Base-by-base conservation (phyloP, 2,329 filamentous ascomycete species). In the Metarhizium humberi region DNA sequence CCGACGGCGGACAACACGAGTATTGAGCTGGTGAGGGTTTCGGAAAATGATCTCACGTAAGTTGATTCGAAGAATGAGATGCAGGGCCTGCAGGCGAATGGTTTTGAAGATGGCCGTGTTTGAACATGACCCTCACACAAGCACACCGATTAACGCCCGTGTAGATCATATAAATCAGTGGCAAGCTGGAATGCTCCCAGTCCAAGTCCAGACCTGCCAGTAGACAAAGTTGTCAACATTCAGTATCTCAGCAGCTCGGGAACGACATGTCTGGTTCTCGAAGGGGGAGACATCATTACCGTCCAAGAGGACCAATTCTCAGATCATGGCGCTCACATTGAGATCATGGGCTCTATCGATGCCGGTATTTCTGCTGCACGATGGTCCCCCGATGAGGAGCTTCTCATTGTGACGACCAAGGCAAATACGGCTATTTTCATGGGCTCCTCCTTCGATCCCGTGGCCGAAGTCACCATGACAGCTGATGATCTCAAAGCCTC, bases 331-430 rank as follows among this genome's bases (percentile, higher is more conserved):
- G 88, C 91, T 42, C 85, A 88, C 62, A 91, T 99, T 62, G 94
- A 97, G 71, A 97, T 99, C 62, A 84, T 97, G 60, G 94, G 94
- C 48, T 95, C 91, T 38, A 89, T 99, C 42, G 91, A 96, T 72
- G 88, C 87, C 56, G 94, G 92, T 29, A 96, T 99, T 63, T 82
- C 85, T 29, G 90, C 91, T 16, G 92, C 92, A 16, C 81, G 84
- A 61, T 99, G 94, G 94, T 95, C 92, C 43, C 92, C 92, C 2
- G 94, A 99, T 66, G 92, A 96, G 66, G 92, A 97, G 68, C 78
- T 97, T 18, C 75, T 99, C 48, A 84, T 88, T 55, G 83, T 99
- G 59, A 84, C 87, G 53, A 97, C 94, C 18, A 85, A 85, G 64
- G 86, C 84, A 45, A 79, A 85, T 57, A 94, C 89, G 0, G 77